A percentile compares a stretch with the other conserved stretches of the same genome.
Evolutionary conservation across 2,329 filamentous ascomycete genomes (phyloP).

Genomic region (Botrytis deweyae): DNA sequence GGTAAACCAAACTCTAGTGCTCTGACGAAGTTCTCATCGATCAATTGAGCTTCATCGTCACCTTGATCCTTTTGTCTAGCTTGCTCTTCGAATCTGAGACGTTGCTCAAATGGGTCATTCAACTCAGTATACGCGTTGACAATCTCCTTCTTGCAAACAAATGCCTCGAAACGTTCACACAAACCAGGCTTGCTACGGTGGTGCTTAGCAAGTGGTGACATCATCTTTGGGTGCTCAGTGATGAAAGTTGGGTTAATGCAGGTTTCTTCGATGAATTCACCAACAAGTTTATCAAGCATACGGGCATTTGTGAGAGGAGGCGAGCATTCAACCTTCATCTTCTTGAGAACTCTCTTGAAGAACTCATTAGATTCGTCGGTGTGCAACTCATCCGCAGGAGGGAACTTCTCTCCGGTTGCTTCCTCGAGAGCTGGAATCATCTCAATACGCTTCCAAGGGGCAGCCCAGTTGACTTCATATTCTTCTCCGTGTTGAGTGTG

Average conservation of each 20-base stretch:
- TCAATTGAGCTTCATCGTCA: conserved; percentile 92
- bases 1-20: conserved; percentile 88
- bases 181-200: conserved; percentile 79
- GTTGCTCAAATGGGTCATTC: conserved; percentile 94
- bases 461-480: conserved; percentile 93
- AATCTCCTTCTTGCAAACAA: conserved; percentile 97
- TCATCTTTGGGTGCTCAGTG: conserved; percentile 79
- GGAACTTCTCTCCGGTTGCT: conserved; percentile 90
- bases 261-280: conserved; percentile 92
- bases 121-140: conserved; percentile 95
- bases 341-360: conserved; percentile 78
- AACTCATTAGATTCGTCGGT: conserved; percentile 85
- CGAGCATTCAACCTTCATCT: conserved; percentile 85
- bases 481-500: conserved; percentile 82
- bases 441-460: conserved; percentile 87
- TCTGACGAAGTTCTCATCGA: conserved; percentile 94
- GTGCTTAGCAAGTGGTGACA: conserved; percentile 96
- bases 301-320: conserved; percentile 89
- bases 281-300: conserved; percentile 93
- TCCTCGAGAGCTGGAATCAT: conserved; percentile 95
- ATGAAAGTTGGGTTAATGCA: conserved; percentile 94
- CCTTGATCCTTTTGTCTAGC: conserved; percentile 93
- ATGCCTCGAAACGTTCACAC: conserved; percentile 96
- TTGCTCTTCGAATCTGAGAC: conserved; percentile 90
- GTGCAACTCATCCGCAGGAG: conserved; percentile 83